Percentiles rank a stretch among this genome's conserved stretches.
These are phyloP conservation scores for Candida berthetii DNA, from an alignment of 805 yeast genomes.

Conservation along the genomic window DNA sequence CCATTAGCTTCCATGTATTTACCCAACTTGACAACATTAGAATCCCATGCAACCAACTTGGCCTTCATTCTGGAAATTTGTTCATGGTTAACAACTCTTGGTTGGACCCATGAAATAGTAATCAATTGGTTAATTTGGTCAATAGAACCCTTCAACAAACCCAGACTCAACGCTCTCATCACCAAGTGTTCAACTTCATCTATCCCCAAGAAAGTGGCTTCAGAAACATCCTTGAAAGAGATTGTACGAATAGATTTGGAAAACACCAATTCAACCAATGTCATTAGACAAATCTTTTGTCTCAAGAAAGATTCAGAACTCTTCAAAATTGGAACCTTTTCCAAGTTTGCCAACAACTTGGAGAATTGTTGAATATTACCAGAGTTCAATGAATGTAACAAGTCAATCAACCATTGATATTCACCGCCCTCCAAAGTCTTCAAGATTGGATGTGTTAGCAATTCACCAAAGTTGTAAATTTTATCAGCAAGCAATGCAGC, in stretches of 20 bases:
- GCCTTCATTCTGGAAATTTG: slow-evolving; percentile 76
- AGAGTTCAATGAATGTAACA: slow-evolving; percentile 64
- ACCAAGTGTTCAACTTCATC: slow-evolving; percentile 82
- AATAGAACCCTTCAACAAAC: slow-evolving; percentile 81
- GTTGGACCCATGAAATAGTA: slow-evolving; percentile 91
- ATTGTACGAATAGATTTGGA: slow-evolving; percentile 70
- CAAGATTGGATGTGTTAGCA: slow-evolving; percentile 83
- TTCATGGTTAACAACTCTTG: slow-evolving; percentile 77
- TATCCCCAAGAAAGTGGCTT: slow-evolving; percentile 55
- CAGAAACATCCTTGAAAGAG: slow-evolving; percentile 66
- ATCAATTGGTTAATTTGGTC: slow-evolving; percentile 81
- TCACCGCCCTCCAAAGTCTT: slow-evolving; percentile 37
- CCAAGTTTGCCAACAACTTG: slow-evolving; percentile 33
- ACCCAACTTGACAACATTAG: slow-evolving; percentile 61
- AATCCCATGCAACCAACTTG: slow-evolving; percentile 74
- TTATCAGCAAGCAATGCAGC: slow-evolving; percentile 89
- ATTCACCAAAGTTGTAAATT: slow-evolving; percentile 93
- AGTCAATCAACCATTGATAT: slow-evolving; percentile 64
- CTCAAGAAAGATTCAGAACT: slow-evolving; percentile 60
- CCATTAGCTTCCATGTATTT: slow-evolving; percentile 56
- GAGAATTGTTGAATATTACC: slow-evolving; percentile 74
- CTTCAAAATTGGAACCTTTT: slow-evolving; percentile 49
- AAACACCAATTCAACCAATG: slow-evolving; percentile 84
- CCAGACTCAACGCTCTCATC: slow-evolving; percentile 84
- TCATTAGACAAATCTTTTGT: slow-evolving; percentile 90